A percentile compares a stretch with the other conserved stretches of the same genome.
Conservation (phyloP, 2,329 filamentous ascomycete species). For the Arthrocladium fulminans region DNA sequence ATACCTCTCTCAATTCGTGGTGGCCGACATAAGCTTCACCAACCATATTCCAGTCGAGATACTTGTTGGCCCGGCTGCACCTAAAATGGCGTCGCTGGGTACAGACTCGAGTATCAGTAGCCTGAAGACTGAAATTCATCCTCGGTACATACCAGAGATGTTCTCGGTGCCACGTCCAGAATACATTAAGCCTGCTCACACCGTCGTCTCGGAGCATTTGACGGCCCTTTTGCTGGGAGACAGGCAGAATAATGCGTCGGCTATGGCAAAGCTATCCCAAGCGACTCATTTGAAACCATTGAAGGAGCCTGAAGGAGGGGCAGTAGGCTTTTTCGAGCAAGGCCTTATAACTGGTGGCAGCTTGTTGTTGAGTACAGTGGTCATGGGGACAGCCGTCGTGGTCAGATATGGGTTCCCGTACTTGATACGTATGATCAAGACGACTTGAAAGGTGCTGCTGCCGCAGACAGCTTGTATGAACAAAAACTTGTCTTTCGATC, state of each 20-base stretch:
- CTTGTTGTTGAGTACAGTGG: constrained; percentile 32
- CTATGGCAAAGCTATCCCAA: constrained; percentile 16
- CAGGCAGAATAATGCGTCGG: constrained; percentile 3
- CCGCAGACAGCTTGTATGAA: too few species aligned
- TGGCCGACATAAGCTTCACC: constrained; percentile 42
- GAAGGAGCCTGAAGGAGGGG: constrained; percentile 28
- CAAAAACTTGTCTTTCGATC: too few species aligned
- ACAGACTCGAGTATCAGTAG: neutral
- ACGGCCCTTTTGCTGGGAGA: constrained; percentile 3
- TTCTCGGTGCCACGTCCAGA: constrained; percentile 41
- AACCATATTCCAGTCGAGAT: constrained; percentile 51
- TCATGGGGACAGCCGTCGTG: constrained; percentile 33
- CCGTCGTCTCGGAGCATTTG: constrained; percentile 14
- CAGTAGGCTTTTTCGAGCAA: constrained; percentile 43
- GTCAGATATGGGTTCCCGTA: constrained; percentile 45
- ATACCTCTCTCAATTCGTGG: constrained; percentile 51
- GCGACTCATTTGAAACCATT: constrained; percentile 27
- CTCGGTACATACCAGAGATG: constrained; percentile 36
- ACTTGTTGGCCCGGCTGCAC: constrained; percentile 30
- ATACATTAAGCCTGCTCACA: constrained; percentile 25
- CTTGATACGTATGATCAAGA: too few species aligned
- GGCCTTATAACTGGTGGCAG: constrained; percentile 32
- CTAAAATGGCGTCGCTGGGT: constrained; percentile 1
- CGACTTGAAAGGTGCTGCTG: too few species aligned
- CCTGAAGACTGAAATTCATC: neutral